phyloP scores from a whole-genome alignment of 306 rosid genomes.

The Canavalia gladiata region DNA sequence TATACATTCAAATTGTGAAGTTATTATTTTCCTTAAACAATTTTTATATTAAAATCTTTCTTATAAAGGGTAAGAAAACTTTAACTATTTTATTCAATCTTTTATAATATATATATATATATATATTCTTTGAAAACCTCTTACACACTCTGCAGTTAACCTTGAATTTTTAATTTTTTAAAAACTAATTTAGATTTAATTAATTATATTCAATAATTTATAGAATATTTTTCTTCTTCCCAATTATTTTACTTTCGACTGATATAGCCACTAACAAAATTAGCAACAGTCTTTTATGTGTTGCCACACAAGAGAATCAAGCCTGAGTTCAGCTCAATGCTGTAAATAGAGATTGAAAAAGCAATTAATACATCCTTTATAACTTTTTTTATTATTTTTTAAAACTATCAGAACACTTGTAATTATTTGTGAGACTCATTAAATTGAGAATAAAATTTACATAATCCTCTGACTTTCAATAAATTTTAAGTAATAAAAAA shows the following conservation, averaged over 20 bases:
- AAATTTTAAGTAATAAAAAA: background rate
- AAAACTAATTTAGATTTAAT: background rate
- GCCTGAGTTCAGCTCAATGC: background rate
- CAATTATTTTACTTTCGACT: background rate
- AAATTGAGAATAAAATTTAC: background rate
- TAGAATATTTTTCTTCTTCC: background rate
- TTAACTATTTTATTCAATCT: too few relatives aligned
- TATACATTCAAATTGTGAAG: too few relatives aligned
- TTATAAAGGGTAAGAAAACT: too few relatives aligned
- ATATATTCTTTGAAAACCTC: too few relatives aligned
- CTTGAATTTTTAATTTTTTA: background rate
- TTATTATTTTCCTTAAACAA: too few relatives aligned
- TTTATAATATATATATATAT: too few relatives aligned
- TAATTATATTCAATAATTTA: background rate
- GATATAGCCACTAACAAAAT: background rate
- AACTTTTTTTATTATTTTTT: too few relatives aligned
- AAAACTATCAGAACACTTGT: background rate
- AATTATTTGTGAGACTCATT: background rate
- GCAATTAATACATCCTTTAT: background rate
- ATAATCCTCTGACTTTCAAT: background rate
- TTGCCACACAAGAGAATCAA: background rate
- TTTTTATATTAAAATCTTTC: too few relatives aligned
- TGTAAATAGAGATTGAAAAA: background rate
- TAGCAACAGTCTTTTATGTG: background rate
- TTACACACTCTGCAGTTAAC: background rate